Base-by-base conservation (phyloP, 148 eudicot genomes). In the Camellia lanceoleosa region DNA sequence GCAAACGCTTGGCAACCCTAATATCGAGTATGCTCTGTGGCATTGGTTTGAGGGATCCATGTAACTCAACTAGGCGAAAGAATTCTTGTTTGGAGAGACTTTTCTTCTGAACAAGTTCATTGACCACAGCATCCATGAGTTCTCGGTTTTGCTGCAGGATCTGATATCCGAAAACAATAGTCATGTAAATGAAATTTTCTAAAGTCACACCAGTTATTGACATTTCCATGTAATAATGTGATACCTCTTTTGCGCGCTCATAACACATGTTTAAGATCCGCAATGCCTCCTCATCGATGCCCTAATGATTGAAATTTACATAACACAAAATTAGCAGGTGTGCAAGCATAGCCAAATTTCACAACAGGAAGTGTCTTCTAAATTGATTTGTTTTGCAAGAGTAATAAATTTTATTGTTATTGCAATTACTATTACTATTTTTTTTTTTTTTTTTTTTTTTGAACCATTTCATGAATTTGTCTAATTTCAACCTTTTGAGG, bases 211-310 rank as follows among this genome's bases (percentile, higher is more conserved):
- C 23, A 13, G 1, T 30, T 10, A 55, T 60, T 15, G 65, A 16
- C 20, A 63, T 18, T 66, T 23, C 51, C 44, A 41, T 7, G 23
- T 73, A 1, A 16, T 30, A 56, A 65, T 44, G 52, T 11, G 6
- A n/a, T 90, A 94, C 98, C 97, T 85, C 82, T 83, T 95, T 93
- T 58, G 89, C 90, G 68, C 92, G 97, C 74, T 88, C 95, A 84
- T 92, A 95, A 79, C 95, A 95, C 80, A 84, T 69, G 82, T 93
- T 79, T 71, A 91, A 78, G 80, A 95, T 87, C 81, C 84, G 83
- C 73, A 84, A 30, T 62, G 98, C 95, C 90, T 95, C 97, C 65
- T 87, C 67, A 85, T 95, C 98, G 55, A 91, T 89, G 63, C 90
- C 93, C 98, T 94, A 90, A 75, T 41, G 56, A 79, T 68, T 18